phyloP scores from a whole-genome alignment of 345 rosid species.

The Garcia nutans region DNA sequence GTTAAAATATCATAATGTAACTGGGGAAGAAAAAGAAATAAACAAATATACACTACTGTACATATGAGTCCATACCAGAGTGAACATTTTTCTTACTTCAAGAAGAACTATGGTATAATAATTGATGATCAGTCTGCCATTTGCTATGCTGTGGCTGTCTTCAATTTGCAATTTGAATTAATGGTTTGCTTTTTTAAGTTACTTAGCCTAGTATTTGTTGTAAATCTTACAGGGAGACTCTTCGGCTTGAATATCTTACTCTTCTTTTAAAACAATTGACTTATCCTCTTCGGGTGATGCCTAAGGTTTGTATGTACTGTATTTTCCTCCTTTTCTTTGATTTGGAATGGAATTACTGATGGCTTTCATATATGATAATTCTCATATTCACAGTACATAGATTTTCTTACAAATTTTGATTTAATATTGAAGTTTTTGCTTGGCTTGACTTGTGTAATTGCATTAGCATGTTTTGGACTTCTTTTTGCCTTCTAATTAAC shows the following conservation, averaged over 20 bases:
- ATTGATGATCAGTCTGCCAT: not conserved
- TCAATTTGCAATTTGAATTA: not conserved
- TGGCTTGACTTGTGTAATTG: not conserved
- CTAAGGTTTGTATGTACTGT: conserved; percentile 55
- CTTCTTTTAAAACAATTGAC: conserved; percentile 70
- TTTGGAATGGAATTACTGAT: not conserved
- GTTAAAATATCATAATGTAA: no score
- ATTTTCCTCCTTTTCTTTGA: not conserved
- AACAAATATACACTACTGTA: not conserved
- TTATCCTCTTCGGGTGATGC: conserved; percentile 67
- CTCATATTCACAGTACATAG: not conserved
- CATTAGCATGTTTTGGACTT: not conserved
- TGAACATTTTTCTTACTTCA: not conserved
- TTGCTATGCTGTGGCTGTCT: not conserved
- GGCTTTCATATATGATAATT: not conserved
- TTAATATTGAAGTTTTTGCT: not conserved
- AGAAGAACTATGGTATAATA: not conserved
- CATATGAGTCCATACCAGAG: not conserved
- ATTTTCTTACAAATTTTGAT: no score
- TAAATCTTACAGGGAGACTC: conserved; percentile 52
- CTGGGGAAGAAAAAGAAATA: not conserved
- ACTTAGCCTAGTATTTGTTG: conserved; percentile 15
- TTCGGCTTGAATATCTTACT: conserved; percentile 75
- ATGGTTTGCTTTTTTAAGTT: conserved; percentile 1
- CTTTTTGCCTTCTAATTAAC: no score